Conservation (phyloP, 306 rosid genomes). For the Fragaria vesca region DNA sequence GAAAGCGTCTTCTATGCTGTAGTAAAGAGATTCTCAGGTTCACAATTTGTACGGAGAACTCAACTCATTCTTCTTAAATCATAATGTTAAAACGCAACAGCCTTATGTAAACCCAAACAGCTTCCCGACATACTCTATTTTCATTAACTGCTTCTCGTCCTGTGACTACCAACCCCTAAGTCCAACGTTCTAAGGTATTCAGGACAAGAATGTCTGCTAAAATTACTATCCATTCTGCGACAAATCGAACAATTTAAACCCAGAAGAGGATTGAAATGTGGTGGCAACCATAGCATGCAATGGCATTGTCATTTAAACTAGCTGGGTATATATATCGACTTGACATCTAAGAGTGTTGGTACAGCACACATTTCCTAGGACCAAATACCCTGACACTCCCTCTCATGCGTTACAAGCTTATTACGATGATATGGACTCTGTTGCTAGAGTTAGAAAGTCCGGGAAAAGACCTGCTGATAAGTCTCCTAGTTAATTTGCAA, state of each 20-base stretch:
- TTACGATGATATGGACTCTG: too few species aligned
- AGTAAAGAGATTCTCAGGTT: background rate
- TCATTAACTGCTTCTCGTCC: background rate
- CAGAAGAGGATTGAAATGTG: background rate
- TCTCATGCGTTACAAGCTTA: background rate
- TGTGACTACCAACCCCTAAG: background rate
- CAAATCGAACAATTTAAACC: background rate
- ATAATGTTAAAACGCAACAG: background rate
- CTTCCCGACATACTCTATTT: background rate
- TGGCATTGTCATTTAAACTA: constrained; percentile 10
- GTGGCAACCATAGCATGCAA: constrained; percentile 1
- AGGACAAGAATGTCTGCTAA: background rate
- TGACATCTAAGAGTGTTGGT: constrained; percentile 9
- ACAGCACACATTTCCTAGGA: background rate
- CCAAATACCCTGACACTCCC: background rate
- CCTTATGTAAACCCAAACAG: background rate
- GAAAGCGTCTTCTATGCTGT: background rate
- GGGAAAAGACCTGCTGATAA: too few species aligned
- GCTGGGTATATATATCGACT: background rate
- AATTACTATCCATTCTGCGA: background rate
- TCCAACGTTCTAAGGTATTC: background rate
- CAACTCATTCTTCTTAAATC: background rate
- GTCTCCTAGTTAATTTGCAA: too few species aligned
- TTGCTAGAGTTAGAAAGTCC: too few species aligned
- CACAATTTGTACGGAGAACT: background rate